These are phyloP conservation scores for Candida alai DNA, from an alignment of 805 yeast genomes.

Conservation along the genomic window DNA sequence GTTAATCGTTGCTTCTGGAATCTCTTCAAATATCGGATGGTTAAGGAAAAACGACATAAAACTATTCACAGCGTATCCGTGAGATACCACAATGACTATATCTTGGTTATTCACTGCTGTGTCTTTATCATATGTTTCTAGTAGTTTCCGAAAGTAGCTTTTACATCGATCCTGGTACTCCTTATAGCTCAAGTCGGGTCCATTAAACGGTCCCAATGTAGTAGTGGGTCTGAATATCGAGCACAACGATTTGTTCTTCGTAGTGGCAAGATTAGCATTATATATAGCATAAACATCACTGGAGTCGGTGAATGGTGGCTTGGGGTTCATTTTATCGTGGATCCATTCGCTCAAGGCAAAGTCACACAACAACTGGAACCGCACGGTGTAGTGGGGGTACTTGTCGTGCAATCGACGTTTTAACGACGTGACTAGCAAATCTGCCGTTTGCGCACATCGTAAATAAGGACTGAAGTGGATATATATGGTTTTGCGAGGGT, in stretches of 20 bases:
- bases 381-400: slow-evolving; percentile 27
- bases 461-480: slow-evolving; percentile 42
- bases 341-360: slow-evolving; percentile 45
- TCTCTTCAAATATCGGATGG: slow-evolving; percentile 43
- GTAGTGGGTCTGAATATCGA: slow-evolving; percentile 41
- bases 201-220: slow-evolving; percentile 41
- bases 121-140: slow-evolving; percentile 42
- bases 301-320: slow-evolving; percentile 41
- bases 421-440: slow-evolving; percentile 29
- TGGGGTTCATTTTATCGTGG: slow-evolving; percentile 39
- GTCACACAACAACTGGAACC: slow-evolving; percentile 40
- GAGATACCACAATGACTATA: slow-evolving; percentile 36
- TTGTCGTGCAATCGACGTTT: slow-evolving; percentile 12
- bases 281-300: slow-evolving; percentile 45
- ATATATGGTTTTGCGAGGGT: slow-evolving; percentile 27
- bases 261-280: slow-evolving; percentile 36
- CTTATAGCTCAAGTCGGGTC: slow-evolving; percentile 35
- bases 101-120: slow-evolving; percentile 27
- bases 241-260: slow-evolving; percentile 29
- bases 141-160: slow-evolving; percentile 35
- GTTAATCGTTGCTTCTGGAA: slow-evolving; percentile 37
- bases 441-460: slow-evolving; percentile 44
- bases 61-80: slow-evolving; percentile 40
- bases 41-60: slow-evolving; percentile 37
- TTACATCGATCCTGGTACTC: slow-evolving; percentile 38